phyloP scores from a whole-genome alignment of 768 basidiomycete species.

The Krasilnikovozyma curviuscula region DNA sequence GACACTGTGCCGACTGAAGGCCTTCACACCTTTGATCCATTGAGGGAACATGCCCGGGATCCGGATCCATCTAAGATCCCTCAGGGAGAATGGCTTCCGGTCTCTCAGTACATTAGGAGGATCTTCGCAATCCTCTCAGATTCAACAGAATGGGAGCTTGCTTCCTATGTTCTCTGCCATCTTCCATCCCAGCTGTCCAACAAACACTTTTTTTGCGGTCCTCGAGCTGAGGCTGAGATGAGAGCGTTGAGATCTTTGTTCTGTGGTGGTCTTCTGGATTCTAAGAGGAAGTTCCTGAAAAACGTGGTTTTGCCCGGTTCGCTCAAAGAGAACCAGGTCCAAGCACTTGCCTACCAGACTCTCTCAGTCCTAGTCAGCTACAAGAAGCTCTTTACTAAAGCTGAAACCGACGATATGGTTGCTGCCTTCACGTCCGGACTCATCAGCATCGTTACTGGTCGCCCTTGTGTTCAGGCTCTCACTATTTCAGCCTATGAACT shows the following conservation, averaged over 20 bases:
- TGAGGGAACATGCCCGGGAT: not conserved
- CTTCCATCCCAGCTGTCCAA: slow-evolving; percentile 78
- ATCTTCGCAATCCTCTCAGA: slow-evolving; percentile 47
- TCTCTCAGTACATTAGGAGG: slow-evolving; percentile 50
- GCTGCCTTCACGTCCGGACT: slow-evolving; percentile 30
- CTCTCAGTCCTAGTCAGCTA: slow-evolving; percentile 78
- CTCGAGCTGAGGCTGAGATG: slow-evolving; percentile 46
- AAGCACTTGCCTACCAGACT: slow-evolving; percentile 69
- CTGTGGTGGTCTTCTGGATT: slow-evolving; percentile 52
- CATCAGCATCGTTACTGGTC: slow-evolving; percentile 39
- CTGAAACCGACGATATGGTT: slow-evolving; percentile 28
- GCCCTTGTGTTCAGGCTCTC: slow-evolving; percentile 74
- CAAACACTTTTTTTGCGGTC: slow-evolving; percentile 92
- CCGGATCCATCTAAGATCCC: slow-evolving; percentile 4
- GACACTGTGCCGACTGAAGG: slow-evolving; percentile 35
- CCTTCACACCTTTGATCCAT: slow-evolving; percentile 28
- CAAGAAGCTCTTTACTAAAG: slow-evolving; percentile 48
- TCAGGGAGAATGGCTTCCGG: slow-evolving; percentile 36
- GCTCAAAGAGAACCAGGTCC: slow-evolving; percentile 55
- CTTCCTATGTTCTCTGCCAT: slow-evolving; percentile 79
- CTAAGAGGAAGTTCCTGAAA: slow-evolving; percentile 38
- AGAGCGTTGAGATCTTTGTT: slow-evolving; percentile 44
- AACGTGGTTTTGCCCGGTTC: slow-evolving; percentile 24
- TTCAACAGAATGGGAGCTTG: slow-evolving; percentile 77
- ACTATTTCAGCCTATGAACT: slow-evolving; percentile 75